A percentile compares a stretch with the other conserved stretches of the same genome.
phyloP scores from a whole-genome alignment of 2,329 filamentous ascomycete genomes.

The Hymenotorrendiella dingleyae region DNA sequence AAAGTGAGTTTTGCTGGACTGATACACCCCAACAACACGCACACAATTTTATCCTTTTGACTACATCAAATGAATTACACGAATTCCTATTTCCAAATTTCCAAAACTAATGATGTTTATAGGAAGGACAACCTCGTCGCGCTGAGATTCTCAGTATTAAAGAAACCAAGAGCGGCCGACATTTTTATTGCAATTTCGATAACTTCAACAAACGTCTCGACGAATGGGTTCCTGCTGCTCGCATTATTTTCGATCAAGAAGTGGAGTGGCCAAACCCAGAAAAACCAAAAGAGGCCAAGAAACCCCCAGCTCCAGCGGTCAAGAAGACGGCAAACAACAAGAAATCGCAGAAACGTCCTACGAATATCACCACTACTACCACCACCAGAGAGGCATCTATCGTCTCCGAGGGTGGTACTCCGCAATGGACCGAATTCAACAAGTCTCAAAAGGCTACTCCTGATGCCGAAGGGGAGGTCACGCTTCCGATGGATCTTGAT shows the following conservation, averaged over 20 bases:
- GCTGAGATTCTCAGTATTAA: constrained; percentile 96
- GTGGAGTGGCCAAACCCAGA: constrained; percentile 93
- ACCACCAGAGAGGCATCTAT: constrained; percentile 29
- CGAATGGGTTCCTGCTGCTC: constrained; percentile 80
- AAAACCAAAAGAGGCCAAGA: constrained; percentile 72
- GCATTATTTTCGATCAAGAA: constrained; percentile 82
- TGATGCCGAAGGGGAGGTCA: constrained; percentile 24
- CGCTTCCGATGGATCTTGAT: constrained; percentile 24
- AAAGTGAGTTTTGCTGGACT: constrained; percentile 26
- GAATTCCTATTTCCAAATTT: constrained; percentile 6
- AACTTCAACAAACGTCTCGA: constrained; percentile 31
- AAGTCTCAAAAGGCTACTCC: constrained; percentile 27
- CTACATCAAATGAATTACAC: too few relatives aligned
- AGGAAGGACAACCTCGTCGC: constrained; percentile 81
- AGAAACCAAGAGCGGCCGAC: constrained; percentile 76
- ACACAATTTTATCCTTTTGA: too few relatives aligned
- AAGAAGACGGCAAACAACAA: constrained; percentile 33
- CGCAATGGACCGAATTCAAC: constrained; percentile 28
- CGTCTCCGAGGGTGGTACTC: constrained; percentile 24
- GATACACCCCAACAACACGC: too few relatives aligned
- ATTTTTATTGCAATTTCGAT: constrained; percentile 30
- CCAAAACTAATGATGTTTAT: constrained; percentile 15
- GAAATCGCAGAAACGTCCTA: constrained; percentile 36
- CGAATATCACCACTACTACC: constrained; percentile 16
- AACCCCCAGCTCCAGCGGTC: constrained; percentile 45